Conservation (phyloP, 1,284 basidiomycete genomes). For the Paramarasmius palmivorus region DNA sequence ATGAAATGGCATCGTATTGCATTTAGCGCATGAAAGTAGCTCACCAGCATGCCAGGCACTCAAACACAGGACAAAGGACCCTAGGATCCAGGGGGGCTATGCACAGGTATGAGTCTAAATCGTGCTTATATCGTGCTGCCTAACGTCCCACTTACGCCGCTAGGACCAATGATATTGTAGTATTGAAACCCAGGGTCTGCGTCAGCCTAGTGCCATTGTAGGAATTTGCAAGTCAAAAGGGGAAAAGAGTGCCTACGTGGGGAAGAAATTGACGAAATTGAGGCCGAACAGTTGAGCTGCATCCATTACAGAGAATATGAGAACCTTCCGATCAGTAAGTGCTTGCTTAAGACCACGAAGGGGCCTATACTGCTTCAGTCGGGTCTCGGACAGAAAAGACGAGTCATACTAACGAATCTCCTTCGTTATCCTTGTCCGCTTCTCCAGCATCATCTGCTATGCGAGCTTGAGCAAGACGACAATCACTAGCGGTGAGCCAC, state of each 20-base stretch:
- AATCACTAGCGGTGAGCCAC: conserved; percentile 61
- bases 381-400: neutral
- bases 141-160: conserved; percentile 67
- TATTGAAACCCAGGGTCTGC: conserved; percentile 63
- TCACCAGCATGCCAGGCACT: conserved; percentile 69
- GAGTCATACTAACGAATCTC: conserved; percentile 29
- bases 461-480: conserved; percentile 67
- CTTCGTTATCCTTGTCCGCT: conserved; percentile 56
- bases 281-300: conserved; percentile 58
- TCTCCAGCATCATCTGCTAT: conserved; percentile 78
- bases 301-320: conserved; percentile 56
- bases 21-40: conserved; percentile 11
- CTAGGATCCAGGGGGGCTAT: conserved; percentile 64
- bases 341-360: conserved; percentile 57
- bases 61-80: conserved; percentile 52
- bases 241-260: conserved; percentile 47
- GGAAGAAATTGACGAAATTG: conserved; percentile 77
- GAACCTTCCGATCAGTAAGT: conserved; percentile 62
- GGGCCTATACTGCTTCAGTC: conserved; percentile 33
- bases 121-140: conserved; percentile 19
- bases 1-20: neutral
- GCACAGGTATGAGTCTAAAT: neutral
- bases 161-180: conserved; percentile 60
- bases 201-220: conserved; percentile 45
- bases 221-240: neutral